phyloP scores from a whole-genome alignment of 495 filamentous ascomycete genomes.

The Podospora conica region DNA sequence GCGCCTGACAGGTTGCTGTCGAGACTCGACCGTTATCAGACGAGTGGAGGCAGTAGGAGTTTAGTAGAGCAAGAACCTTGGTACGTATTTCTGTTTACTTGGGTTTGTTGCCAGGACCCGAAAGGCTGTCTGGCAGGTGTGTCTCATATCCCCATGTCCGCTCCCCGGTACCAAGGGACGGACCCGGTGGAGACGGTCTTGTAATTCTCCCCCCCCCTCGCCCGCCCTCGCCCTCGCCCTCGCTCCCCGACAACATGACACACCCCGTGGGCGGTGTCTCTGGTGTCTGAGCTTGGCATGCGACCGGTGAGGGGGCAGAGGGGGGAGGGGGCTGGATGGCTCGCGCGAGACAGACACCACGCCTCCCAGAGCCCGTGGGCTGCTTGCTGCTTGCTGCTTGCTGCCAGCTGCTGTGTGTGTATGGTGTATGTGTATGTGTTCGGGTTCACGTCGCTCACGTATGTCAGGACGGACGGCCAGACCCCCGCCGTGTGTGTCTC shows the following conservation, averaged over 20 bases:
- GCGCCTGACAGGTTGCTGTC: background rate
- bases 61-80: background rate
- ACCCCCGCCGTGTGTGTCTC: background rate
- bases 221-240: background rate
- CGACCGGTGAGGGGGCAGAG: background rate
- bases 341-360: background rate
- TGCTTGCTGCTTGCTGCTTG: background rate
- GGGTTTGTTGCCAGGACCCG: too few relatives aligned
- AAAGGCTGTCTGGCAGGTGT: constrained; percentile 11
- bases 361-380: background rate
- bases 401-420: constrained; percentile 5
- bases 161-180: background rate
- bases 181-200: background rate
- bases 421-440: constrained; percentile 3
- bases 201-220: too few relatives aligned
- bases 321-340: background rate
- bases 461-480: background rate
- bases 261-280: background rate
- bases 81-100: background rate
- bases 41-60: background rate
- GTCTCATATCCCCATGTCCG: constrained; percentile 5
- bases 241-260: background rate
- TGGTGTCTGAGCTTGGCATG: background rate
- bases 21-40: background rate
- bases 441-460: constrained; percentile 1